phyloP scores from a whole-genome alignment of 139 green algal genomes.

The Tetraselmis chui region DNA sequence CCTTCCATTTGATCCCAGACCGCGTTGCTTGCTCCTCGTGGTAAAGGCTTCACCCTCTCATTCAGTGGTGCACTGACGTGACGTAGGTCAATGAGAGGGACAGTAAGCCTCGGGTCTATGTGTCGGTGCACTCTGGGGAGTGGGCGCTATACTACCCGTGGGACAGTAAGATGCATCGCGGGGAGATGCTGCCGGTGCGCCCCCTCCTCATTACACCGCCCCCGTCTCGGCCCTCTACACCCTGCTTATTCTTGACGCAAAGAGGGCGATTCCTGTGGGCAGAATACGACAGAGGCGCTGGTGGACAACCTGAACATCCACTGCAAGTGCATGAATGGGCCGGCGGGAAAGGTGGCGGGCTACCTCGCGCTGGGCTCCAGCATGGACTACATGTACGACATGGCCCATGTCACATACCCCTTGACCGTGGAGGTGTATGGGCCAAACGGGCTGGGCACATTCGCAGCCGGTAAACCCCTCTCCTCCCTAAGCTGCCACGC shows the following conservation, averaged over 20 bases:
- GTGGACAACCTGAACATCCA: neutral
- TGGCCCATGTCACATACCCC: constrained; percentile 36
- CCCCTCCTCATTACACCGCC: neutral
- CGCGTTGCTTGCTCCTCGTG: too few species aligned
- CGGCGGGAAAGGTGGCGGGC: constrained; percentile 19
- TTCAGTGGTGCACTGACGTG: too few species aligned
- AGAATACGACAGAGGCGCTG: neutral
- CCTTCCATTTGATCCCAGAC: too few species aligned
- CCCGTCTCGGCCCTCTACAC: neutral
- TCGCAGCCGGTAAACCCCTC: constrained; percentile 15
- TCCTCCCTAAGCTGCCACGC: neutral
- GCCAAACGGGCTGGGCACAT: constrained; percentile 17
- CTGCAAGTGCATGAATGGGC: constrained; percentile 29
- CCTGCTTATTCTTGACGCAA: too few species aligned
- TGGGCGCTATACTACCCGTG: constrained; percentile 57
- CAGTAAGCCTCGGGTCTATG: constrained; percentile 26
- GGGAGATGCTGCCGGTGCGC: constrained; percentile 31
- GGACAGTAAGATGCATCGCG: constrained; percentile 39
- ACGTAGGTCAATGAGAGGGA: neutral
- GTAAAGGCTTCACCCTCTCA: too few species aligned
- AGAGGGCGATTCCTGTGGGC: neutral
- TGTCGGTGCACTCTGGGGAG: constrained; percentile 54
- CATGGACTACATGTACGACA: constrained; percentile 58
- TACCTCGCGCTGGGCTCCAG: constrained; percentile 53
- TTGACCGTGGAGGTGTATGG: constrained; percentile 49